Conservation (phyloP, 768 basidiomycete genomes). For the Russula olivacea region DNA sequence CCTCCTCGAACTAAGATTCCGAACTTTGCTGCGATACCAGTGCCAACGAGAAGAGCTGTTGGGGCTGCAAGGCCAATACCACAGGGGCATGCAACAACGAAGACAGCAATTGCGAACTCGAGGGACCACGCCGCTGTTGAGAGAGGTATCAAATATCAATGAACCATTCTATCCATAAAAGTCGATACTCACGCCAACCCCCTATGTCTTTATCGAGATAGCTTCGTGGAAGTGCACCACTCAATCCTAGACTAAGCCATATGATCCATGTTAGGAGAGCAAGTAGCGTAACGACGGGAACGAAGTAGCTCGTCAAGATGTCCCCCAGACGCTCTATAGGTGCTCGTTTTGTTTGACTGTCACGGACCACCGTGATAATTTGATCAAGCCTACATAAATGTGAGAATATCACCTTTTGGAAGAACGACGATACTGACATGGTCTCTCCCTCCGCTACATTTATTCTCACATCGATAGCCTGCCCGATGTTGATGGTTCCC, state of each 20-base stretch:
- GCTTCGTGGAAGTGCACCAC: conserved; percentile 48
- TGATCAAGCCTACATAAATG: conserved; percentile 56
- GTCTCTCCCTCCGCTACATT: conserved; percentile 60
- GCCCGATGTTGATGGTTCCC: conserved; percentile 69
- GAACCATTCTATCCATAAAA: background rate
- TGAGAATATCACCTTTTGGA: background rate
- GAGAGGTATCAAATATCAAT: background rate
- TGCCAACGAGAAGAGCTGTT: conserved; percentile 78
- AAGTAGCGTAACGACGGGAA: conserved; percentile 68
- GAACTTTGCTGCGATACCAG: conserved; percentile 68
- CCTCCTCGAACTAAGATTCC: conserved; percentile 84
- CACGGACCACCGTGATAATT: conserved; percentile 69
- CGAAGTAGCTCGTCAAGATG: conserved; percentile 68
- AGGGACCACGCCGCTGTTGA: conserved; percentile 62
- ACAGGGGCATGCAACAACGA: conserved; percentile 83
- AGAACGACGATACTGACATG: conserved; percentile 41
- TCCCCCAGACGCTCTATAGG: conserved; percentile 78
- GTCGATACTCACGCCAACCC: conserved; percentile 51
- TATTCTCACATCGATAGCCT: conserved; percentile 54
- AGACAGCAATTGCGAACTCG: conserved; percentile 76
- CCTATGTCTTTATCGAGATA: conserved; percentile 53
- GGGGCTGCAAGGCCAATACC: conserved; percentile 84
- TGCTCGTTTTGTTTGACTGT: conserved; percentile 66
- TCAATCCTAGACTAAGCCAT: conserved; percentile 63
- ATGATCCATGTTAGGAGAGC: conserved; percentile 64